Conservation (phyloP, 257 asterid genomes). For the Solanum etuberosum region DNA sequence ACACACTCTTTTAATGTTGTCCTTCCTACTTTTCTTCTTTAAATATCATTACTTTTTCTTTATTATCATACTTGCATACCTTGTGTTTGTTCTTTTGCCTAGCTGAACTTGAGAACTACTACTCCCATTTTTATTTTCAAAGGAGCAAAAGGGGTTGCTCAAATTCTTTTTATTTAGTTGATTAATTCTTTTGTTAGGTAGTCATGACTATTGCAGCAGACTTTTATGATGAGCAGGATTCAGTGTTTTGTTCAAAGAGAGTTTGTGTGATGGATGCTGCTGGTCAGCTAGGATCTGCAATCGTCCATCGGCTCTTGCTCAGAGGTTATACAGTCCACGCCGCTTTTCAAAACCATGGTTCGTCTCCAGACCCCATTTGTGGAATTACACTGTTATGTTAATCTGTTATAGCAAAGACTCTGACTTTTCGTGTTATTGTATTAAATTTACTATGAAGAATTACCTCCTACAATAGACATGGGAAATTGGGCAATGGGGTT, state of each 20-base stretch:
- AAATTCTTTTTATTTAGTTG: background rate
- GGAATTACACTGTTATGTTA: background rate
- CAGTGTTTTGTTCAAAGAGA: slow-evolving; percentile 7
- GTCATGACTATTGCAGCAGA: background rate
- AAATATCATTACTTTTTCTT: background rate
- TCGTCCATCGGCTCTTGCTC: slow-evolving; percentile 57
- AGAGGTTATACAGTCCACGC: slow-evolving; percentile 90
- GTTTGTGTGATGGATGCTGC: slow-evolving; percentile 96
- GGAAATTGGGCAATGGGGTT: background rate
- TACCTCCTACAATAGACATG: background rate
- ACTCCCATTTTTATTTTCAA: background rate
- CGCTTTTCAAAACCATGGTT: slow-evolving; percentile 57
- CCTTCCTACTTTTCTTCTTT: slow-evolving; percentile 1
- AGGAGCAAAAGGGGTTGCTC: background rate
- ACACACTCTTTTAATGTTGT: slow-evolving; percentile 45
- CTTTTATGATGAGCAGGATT: background rate
- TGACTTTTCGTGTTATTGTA: background rate
- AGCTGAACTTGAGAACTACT: background rate
- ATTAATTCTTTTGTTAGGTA: background rate
- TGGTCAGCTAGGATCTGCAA: slow-evolving; percentile 59
- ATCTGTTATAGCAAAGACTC: background rate
- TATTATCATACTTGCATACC: background rate
- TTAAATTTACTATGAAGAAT: background rate
- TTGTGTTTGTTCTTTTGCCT: background rate
- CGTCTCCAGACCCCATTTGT: background rate